phyloP scores from a whole-genome alignment of 192 early-diverging fungal species.

The Backusella mclennaniae region DNA sequence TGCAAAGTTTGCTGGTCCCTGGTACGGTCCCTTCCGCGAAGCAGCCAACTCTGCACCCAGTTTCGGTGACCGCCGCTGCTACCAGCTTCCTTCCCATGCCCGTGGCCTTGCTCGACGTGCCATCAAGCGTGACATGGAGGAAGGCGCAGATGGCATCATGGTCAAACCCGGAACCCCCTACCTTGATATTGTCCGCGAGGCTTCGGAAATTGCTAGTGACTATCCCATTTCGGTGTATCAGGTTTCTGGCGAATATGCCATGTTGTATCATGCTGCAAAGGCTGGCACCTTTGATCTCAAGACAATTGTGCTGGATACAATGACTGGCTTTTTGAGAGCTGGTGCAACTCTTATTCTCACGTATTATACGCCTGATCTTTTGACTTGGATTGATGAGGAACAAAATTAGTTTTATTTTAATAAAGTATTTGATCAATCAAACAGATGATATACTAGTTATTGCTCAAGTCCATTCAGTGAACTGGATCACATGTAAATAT shows the following conservation, averaged over 20 bases:
- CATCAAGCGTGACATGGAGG: slow-evolving; percentile 79
- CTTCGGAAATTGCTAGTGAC: slow-evolving; percentile 71
- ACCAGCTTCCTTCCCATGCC: slow-evolving; percentile 88
- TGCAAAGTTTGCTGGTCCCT: slow-evolving; percentile 93
- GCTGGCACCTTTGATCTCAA: slow-evolving; percentile 83
- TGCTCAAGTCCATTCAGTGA: too few species aligned
- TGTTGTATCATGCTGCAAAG: slow-evolving; percentile 83
- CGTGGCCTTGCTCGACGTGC: slow-evolving; percentile 92
- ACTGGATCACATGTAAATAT: too few species aligned
- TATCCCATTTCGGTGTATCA: slow-evolving; percentile 97
- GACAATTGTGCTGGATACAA: slow-evolving; percentile 81
- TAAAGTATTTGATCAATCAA: too few species aligned
- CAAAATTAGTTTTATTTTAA: not conserved
- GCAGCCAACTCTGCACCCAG: slow-evolving; percentile 91
- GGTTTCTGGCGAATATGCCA: slow-evolving; percentile 85
- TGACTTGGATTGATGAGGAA: slow-evolving; percentile 82
- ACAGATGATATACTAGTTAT: too few species aligned
- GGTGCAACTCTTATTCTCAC: slow-evolving; percentile 94
- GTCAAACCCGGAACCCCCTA: slow-evolving; percentile 97
- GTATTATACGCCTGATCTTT: slow-evolving; percentile 91
- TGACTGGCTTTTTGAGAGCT: slow-evolving; percentile 81
- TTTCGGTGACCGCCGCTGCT: slow-evolving; percentile 90
- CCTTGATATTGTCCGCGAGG: slow-evolving; percentile 92
- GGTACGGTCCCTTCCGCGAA: slow-evolving; percentile 98
- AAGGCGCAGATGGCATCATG: slow-evolving; percentile 98